These are phyloP conservation scores for Neonectria sp. DNA, from an alignment of 2,329 filamentous ascomycete genomes.

Conservation along the genomic window DNA sequence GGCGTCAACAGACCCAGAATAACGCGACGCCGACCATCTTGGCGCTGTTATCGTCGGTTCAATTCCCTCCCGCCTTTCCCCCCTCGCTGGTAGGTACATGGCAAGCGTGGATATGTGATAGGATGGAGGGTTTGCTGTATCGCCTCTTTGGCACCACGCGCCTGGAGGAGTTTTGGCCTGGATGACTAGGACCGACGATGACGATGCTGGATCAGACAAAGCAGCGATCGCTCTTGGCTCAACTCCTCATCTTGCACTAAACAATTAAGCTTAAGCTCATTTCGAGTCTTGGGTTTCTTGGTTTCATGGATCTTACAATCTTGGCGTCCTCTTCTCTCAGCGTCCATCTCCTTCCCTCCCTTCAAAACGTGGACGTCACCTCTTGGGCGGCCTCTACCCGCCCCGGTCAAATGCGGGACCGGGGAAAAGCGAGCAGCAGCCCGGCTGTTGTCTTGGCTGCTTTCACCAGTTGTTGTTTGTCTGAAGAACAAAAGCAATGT, in stretches of 20 bases:
- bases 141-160: slow-evolving; percentile 6
- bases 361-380: slow-evolving; percentile 6
- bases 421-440: slow-evolving; percentile 6
- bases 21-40: slow-evolving; percentile 15
- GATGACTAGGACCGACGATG: not conserved
- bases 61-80: not conserved
- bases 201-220: slow-evolving; percentile 1
- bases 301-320: not conserved
- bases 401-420: slow-evolving; percentile 17
- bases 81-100: too few relatives aligned
- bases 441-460: slow-evolving; percentile 19
- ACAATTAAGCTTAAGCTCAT: slow-evolving; percentile 26
- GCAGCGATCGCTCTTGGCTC: not conserved
- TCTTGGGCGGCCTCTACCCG: slow-evolving; percentile 3
- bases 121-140: not conserved
- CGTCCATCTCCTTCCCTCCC: not conserved
- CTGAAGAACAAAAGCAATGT: not conserved
- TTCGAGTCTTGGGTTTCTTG: slow-evolving; percentile 7
- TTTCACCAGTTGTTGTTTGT: not conserved
- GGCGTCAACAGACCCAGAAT: slow-evolving; percentile 13
- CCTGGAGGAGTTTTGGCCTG: not conserved
- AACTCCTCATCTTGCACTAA: not conserved
- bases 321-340: slow-evolving; percentile 14
- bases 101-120: too few relatives aligned
- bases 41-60: slow-evolving; percentile 15